Evolutionary conservation across 2,329 filamentous ascomycete species (phyloP).

Genomic region (Dactylellina drechsleri): DNA sequence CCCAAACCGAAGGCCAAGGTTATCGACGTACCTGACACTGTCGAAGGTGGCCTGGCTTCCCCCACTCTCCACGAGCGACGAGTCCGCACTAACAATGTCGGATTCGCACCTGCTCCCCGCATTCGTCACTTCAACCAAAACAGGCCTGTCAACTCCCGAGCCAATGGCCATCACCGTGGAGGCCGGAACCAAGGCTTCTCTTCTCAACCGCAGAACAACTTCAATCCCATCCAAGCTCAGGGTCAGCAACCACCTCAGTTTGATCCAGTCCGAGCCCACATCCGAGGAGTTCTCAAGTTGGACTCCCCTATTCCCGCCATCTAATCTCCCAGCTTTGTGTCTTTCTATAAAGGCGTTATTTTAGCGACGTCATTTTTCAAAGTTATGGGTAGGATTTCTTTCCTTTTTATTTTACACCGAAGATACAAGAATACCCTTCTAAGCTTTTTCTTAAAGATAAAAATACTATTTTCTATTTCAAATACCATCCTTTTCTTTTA

Average conservation of each 20-base stretch:
- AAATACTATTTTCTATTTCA: constrained; percentile 43
- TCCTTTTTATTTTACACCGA: constrained; percentile 18
- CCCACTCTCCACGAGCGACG: constrained; percentile 52
- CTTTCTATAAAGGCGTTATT: constrained; percentile 37
- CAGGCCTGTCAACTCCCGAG: constrained; percentile 43
- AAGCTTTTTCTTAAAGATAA: constrained; percentile 31
- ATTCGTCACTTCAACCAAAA: constrained; percentile 51
- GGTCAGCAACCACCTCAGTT: constrained; percentile 19
- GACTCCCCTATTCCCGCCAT: constrained; percentile 49
- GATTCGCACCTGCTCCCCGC: constrained; percentile 47
- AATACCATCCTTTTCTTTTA: constrained; percentile 14
- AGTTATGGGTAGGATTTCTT: constrained; percentile 34
- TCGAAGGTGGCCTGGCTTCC: constrained; percentile 26
- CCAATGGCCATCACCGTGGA: constrained; percentile 42
- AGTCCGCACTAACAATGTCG: constrained; percentile 39
- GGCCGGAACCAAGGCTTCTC: constrained; percentile 30
- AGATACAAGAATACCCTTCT: constrained; percentile 28
- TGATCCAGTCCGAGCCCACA: constrained; percentile 45
- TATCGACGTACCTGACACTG: constrained; percentile 13
- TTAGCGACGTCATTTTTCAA: constrained; percentile 43
- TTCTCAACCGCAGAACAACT: constrained; percentile 28
- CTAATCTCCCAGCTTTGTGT: constrained; percentile 28
- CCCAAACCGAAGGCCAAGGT: constrained; percentile 30
- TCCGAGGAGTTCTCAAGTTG: constrained; percentile 48
- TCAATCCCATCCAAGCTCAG: constrained; percentile 7